Conservation (phyloP, 108 stramenopile genomes). For the Nitzschia sp. region DNA sequence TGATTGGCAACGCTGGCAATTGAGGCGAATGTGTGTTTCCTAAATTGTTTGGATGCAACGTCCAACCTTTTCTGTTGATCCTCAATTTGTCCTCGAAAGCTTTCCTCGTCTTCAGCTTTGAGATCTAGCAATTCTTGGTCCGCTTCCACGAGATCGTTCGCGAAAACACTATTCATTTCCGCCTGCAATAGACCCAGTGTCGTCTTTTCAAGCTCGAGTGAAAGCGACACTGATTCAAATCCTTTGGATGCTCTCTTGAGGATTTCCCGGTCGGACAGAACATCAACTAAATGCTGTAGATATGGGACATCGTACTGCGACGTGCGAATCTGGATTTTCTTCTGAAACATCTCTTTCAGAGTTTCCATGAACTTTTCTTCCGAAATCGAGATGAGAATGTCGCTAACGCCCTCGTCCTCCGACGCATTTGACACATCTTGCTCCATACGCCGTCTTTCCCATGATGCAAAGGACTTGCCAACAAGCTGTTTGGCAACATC, state of each 20-base stretch:
- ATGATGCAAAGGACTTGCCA: slow-evolving; percentile 74
- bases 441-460: slow-evolving; percentile 63
- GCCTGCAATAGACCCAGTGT: slow-evolving; percentile 60
- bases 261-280: slow-evolving; percentile 61
- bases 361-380: slow-evolving; percentile 63
- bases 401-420: slow-evolving; percentile 23
- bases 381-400: slow-evolving; percentile 30
- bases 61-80: slow-evolving; percentile 55
- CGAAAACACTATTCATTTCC: slow-evolving; percentile 37
- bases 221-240: slow-evolving; percentile 41
- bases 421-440: slow-evolving; percentile 34
- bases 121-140: slow-evolving; percentile 11
- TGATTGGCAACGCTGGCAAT: slow-evolving; percentile 61
- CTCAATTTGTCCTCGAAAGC: slow-evolving; percentile 54
- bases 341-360: slow-evolving; percentile 49
- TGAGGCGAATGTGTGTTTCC: slow-evolving; percentile 44
- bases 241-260: slow-evolving; percentile 72
- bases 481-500: slow-evolving; percentile 72
- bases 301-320: slow-evolving; percentile 24
- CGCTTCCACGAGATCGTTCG: background rate
- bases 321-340: slow-evolving; percentile 35
- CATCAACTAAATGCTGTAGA: slow-evolving; percentile 32
- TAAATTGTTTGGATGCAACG: slow-evolving; percentile 47
- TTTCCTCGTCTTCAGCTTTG: slow-evolving; percentile 38
- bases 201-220: slow-evolving; percentile 63